Evolutionary conservation across 352 stramenopile genomes (phyloP).

Genomic region (Aphanomyces cochlioides): DNA sequence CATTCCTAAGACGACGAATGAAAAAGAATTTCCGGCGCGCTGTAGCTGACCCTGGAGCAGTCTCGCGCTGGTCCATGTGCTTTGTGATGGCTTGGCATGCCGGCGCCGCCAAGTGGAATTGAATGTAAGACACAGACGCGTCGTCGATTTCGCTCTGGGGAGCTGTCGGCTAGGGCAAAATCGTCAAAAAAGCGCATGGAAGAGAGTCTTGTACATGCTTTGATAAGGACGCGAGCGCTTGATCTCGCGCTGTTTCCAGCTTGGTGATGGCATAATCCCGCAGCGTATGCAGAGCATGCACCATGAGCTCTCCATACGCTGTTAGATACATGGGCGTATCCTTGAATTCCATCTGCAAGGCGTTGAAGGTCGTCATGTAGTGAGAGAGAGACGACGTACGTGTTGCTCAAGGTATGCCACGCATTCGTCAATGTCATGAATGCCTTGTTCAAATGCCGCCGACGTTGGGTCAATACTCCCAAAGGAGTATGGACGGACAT

Average conservation of each 20-base stretch:
- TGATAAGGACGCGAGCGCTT: constrained; percentile 53
- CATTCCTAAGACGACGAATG: constrained; percentile 22
- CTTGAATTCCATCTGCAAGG: constrained; percentile 55
- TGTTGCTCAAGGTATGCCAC: constrained; percentile 64
- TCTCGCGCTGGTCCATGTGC: constrained; percentile 54
- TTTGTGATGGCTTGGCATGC: constrained; percentile 54
- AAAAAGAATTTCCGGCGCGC: neutral
- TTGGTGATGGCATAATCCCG: constrained; percentile 68
- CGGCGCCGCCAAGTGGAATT: constrained; percentile 67
- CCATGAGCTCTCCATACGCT: constrained; percentile 62
- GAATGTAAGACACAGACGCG: constrained; percentile 69
- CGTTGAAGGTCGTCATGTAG: constrained; percentile 20
- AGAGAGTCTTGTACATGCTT: constrained; percentile 31
- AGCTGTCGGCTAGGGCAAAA: neutral
- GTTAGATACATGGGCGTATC: constrained; percentile 70
- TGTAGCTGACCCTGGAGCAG: constrained; percentile 22
- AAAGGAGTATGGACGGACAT: constrained; percentile 72
- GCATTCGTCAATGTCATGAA: constrained; percentile 66
- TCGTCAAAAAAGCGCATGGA: neutral
- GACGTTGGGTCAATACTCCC: constrained; percentile 67
- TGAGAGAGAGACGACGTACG: constrained; percentile 38
- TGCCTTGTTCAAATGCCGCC: constrained; percentile 47
- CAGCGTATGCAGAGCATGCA: constrained; percentile 56
- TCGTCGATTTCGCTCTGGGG: constrained; percentile 49
- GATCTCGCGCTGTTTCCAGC: constrained; percentile 63